These are phyloP conservation scores for Hippophae rhamnoides DNA, from an alignment of 306 rosid genomes.

Conservation along the genomic window DNA sequence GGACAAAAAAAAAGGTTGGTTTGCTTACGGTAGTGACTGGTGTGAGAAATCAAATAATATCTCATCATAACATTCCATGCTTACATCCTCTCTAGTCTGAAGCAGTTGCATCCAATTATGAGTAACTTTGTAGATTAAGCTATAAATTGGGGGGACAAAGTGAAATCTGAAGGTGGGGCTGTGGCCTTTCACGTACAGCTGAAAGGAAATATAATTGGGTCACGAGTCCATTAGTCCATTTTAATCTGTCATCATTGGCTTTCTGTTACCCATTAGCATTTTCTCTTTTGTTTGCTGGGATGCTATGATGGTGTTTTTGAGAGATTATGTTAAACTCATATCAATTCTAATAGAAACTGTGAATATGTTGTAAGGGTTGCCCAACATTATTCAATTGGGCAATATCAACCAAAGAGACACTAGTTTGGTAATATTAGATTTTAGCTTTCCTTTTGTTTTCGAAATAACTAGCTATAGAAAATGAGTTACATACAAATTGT, in stretches of 20 bases:
- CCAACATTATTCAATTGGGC: too few relatives aligned
- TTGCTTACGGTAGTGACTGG: background rate
- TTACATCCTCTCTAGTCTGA: constrained; percentile 14
- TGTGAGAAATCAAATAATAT: constrained; percentile 28
- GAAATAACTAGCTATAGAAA: too few relatives aligned
- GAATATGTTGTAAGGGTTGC: too few relatives aligned
- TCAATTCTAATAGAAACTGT: too few relatives aligned
- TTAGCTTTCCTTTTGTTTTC: too few relatives aligned
- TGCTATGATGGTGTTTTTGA: too few relatives aligned
- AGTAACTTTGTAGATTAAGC: constrained; percentile 15
- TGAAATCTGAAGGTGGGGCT: constrained; percentile 36
- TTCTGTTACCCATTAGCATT: background rate
- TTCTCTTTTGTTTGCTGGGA: too few relatives aligned
- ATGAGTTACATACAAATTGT: too few relatives aligned
- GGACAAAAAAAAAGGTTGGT: too few relatives aligned
- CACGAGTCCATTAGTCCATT: constrained; percentile 19
- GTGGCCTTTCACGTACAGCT: constrained; percentile 36
- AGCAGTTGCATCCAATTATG: constrained; percentile 22
- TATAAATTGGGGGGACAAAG: constrained; percentile 32
- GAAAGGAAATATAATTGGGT: constrained; percentile 45
- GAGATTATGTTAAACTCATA: too few relatives aligned
- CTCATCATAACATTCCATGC: constrained; percentile 2
- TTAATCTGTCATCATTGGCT: background rate
- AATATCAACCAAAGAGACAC: too few relatives aligned
- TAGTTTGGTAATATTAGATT: too few relatives aligned